These are phyloP conservation scores for Podospora tetraspora DNA, from an alignment of 495 filamentous ascomycete species.

Conservation along the genomic window DNA sequence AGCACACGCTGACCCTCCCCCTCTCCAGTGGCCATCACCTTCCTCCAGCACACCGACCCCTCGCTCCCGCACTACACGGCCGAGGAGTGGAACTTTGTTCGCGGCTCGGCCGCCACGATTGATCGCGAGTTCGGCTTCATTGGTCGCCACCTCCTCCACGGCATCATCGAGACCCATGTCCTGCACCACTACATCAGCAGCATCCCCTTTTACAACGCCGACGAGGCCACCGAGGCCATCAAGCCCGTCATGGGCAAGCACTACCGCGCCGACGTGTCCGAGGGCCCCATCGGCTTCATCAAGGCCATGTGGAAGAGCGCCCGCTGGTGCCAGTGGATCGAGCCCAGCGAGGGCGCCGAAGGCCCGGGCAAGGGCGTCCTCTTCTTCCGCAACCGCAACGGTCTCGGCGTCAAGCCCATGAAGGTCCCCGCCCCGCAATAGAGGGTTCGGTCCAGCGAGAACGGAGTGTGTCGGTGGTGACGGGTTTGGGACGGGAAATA, in stretches of 20 bases:
- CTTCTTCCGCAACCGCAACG: conserved; percentile 77
- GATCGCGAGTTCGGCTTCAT: conserved; percentile 89
- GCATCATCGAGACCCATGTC: conserved; percentile 89
- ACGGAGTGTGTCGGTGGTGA: not conserved
- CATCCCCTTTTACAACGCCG: conserved; percentile 89
- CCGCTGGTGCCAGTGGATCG: conserved; percentile 73
- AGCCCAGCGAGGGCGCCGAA: conserved; percentile 58
- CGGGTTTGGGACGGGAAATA: not conserved
- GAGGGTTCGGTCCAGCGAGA: not conserved
- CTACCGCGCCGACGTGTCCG: conserved; percentile 64
- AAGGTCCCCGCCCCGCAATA: conserved; percentile 17
- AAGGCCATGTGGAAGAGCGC: conserved; percentile 58
- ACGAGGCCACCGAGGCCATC: conserved; percentile 81
- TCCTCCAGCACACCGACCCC: conserved; percentile 86
- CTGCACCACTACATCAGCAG: conserved; percentile 80
- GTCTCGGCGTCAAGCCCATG: conserved; percentile 57
- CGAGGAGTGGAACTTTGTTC: conserved; percentile 75
- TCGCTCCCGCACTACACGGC: conserved; percentile 76
- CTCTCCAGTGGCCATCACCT: conserved; percentile 69
- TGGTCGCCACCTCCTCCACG: conserved; percentile 79
- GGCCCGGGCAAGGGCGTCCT: conserved; percentile 58
- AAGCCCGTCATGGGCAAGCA: conserved; percentile 75
- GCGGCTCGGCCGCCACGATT: conserved; percentile 80
- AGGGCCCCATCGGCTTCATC: conserved; percentile 59
- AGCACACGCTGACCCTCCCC: conserved; percentile 13